Conservation (phyloP, 768 basidiomycete genomes). For the Trametes cubensis region DNA sequence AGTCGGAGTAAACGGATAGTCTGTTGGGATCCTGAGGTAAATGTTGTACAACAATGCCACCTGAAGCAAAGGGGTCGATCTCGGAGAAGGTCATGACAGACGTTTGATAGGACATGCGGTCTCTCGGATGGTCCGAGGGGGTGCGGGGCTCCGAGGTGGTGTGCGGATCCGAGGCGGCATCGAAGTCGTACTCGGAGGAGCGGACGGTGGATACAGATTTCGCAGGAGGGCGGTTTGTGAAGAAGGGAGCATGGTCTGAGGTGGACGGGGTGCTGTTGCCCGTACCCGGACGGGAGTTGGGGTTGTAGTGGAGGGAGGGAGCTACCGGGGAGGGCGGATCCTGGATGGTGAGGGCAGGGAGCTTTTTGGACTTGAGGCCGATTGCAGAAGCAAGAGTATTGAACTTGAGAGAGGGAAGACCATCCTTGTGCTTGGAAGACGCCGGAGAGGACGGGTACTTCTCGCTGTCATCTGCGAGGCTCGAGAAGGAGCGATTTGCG, state of each 20-base stretch:
- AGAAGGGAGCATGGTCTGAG: slow-evolving; percentile 29
- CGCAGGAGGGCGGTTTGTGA: slow-evolving; percentile 46
- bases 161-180: slow-evolving; percentile 31
- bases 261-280: slow-evolving; percentile 20
- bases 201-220: slow-evolving; percentile 61
- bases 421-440: slow-evolving; percentile 30
- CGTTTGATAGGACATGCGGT: slow-evolving; percentile 42
- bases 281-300: slow-evolving; percentile 18
- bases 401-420: slow-evolving; percentile 44
- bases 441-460: slow-evolving; percentile 19
- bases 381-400: slow-evolving; percentile 62
- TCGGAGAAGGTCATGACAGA: slow-evolving; percentile 68
- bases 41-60: slow-evolving; percentile 47
- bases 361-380: slow-evolving; percentile 65
- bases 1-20: slow-evolving; percentile 56
- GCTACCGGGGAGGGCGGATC: slow-evolving; percentile 43
- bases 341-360: slow-evolving; percentile 52
- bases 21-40: slow-evolving; percentile 45
- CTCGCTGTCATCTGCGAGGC: slow-evolving; percentile 26
- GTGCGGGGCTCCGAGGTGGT: slow-evolving; percentile 50
- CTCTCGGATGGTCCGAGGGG: slow-evolving; percentile 46
- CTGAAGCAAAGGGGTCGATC: slow-evolving; percentile 63
- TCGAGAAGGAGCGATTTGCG: slow-evolving; percentile 24
- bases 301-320: slow-evolving; percentile 16
- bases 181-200: slow-evolving; percentile 51